These are phyloP conservation scores for Rhodotorula sp. DNA, from an alignment of 1,284 basidiomycete species.

Conservation along the genomic window DNA sequence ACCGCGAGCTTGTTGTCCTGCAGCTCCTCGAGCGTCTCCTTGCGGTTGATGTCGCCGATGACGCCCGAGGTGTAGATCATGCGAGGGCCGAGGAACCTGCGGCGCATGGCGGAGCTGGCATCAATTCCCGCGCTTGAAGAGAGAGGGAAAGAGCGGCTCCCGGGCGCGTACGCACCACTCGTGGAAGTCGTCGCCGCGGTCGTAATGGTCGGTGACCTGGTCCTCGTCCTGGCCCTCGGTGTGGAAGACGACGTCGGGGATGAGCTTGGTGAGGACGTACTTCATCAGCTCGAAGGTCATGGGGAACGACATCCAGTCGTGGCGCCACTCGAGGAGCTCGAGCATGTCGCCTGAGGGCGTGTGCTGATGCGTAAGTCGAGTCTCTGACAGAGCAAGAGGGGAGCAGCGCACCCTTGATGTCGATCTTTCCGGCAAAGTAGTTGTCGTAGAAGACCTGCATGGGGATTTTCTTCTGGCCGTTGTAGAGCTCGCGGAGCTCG, in stretches of 20 bases:
- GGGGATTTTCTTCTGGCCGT: slow-evolving; percentile 80
- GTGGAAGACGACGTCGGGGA: slow-evolving; percentile 92
- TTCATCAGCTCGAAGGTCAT: slow-evolving; percentile 84
- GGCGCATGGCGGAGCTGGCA: neutral
- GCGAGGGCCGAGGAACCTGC: slow-evolving; percentile 86
- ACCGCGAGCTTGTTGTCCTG: slow-evolving; percentile 98
- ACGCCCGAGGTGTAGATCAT: slow-evolving; percentile 98
- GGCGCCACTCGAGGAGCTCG: slow-evolving; percentile 88
- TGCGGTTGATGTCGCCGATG: slow-evolving; percentile 69
- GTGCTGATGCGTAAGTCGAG: slow-evolving; percentile 74
- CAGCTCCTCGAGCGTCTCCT: slow-evolving; percentile 89
- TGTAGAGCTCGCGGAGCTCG: slow-evolving; percentile 75
- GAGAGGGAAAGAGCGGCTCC: neutral
- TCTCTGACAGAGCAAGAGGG: neutral
- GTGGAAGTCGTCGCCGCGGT: slow-evolving; percentile 92
- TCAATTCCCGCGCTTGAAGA: neutral
- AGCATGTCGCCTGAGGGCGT: slow-evolving; percentile 80
- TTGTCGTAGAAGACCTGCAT: slow-evolving; percentile 98
- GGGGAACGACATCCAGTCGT: slow-evolving; percentile 92
- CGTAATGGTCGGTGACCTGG: slow-evolving; percentile 95
- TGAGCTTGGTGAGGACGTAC: slow-evolving; percentile 84
- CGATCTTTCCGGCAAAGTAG: slow-evolving; percentile 94
- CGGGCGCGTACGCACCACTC: slow-evolving; percentile 6
- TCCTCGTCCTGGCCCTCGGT: slow-evolving; percentile 88
- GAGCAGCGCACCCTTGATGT: slow-evolving; percentile 77